Evolutionary conservation across 352 stramenopile genomes (phyloP), one percentile per base, ranked within the genome.

Genomic region (Phytophthora podocarpi): DNA sequence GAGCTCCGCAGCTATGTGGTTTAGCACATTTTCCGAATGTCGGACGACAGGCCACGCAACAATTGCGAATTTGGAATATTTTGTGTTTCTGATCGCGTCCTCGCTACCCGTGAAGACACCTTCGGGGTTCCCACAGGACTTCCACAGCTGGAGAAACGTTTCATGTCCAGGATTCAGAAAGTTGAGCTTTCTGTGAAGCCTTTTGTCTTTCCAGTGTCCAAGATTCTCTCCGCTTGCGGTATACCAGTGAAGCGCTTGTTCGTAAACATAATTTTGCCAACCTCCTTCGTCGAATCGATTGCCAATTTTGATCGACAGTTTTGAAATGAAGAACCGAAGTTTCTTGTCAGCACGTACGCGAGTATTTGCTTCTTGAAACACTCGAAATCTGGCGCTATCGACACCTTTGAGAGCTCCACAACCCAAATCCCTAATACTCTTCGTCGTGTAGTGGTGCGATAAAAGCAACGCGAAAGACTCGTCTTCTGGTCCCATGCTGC

Each of bases 81-180:
- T 59, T 3, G 58, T 72, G 10, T 24, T 34, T 46, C 11, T 57
- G 4, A 36, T 59, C 0, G 59, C 21, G 1, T 51, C 59, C 9
- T 68, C 58, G 24, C 69, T 73, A 2, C 64, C 64, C 2, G 49
- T 52, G 30, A 55, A 71, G 3, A 24, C 32, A n/a, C 66, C 34
- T 26, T 53, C 48, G 13, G 26, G 59, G 21, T 28, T 31, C 15
- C 59, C 59, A 8, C 52, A 59, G 0, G 23, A 11, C 20, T 58
- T 21, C 61, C 55, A 74, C 2, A 60, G 8, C 31, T 71, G 37
- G 15, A 11, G 8, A 16, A 60, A 35, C 2, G 57, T 57, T 34
- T 63, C 49, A 9, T 43, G 23, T 6, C 42, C 37, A 15, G 63
- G 67, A 46, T 72, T 76, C 12, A 76, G 40, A 13, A 72, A 68